These are phyloP conservation scores for Plantago coronopus DNA, from an alignment of 305 asterid species.

Conservation along the genomic window DNA sequence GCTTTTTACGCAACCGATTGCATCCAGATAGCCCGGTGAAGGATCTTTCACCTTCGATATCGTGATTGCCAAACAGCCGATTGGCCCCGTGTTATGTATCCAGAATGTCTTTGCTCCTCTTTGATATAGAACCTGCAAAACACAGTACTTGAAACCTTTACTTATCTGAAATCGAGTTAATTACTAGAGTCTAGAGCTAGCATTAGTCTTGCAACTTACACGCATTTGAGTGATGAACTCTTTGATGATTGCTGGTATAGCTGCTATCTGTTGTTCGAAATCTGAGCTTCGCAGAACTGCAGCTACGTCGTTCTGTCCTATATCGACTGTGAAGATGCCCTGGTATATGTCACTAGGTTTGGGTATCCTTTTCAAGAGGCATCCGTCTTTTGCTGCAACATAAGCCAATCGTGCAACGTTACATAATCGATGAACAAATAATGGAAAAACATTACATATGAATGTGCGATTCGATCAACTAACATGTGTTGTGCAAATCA, in stretches of 20 bases:
- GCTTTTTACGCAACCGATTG: constrained; percentile 29
- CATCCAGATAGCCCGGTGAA: constrained; percentile 27
- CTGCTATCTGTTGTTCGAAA: constrained; percentile 31
- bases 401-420: background rate
- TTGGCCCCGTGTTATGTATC: constrained; percentile 42
- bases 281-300: constrained; percentile 34
- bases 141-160: constrained; percentile 25
- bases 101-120: constrained; percentile 47
- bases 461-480: background rate
- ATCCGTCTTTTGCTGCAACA: constrained; percentile 22
- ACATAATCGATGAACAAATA: background rate
- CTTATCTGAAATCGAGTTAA: background rate
- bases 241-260: constrained; percentile 35
- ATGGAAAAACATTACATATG: too few relatives aligned
- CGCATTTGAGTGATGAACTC: constrained; percentile 40
- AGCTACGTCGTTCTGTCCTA: constrained; percentile 72
- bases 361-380: constrained; percentile 34
- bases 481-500: constrained; percentile 30
- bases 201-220: constrained; percentile 27
- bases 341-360: constrained; percentile 44
- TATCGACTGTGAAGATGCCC: constrained; percentile 59
- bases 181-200: too few relatives aligned
- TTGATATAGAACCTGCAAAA: constrained; percentile 31
- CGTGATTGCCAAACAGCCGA: constrained; percentile 32
- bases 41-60: constrained; percentile 23